Evolutionary conservation across 305 asterid species (phyloP), one percentile per base, ranked within the genome.

Genomic region (Rubia tinctorum): DNA sequence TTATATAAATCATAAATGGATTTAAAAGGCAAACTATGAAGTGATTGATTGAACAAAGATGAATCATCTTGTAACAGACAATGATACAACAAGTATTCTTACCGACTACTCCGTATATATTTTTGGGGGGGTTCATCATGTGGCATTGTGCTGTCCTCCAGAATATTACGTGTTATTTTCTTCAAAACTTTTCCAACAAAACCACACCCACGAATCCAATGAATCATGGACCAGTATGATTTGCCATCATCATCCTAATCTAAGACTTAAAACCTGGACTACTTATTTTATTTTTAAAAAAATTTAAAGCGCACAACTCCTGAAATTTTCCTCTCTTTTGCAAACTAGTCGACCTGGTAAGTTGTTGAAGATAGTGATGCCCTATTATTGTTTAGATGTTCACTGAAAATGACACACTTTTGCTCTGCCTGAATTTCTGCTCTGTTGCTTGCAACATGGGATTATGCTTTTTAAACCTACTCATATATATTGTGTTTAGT

Each of bases 161-260:
- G 53, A 47, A 47, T 47, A 47, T 47, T 47, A 47, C 53, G 13
- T 4, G 3, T 47, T 47, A 58, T 58, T 34, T 58, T 60, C 37
- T 60, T 12, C 66, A 6, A 10, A 20, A 60, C 66, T 60, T 60
- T 60, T 60, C 17, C 64, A 59, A 59, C 64, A 59, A 59, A 59
- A 59, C 64, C 30, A 59, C 64, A 59, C 39, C 66, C 66, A 69
- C 71, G 71, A 70, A 70, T 69, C 71, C 79, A 69, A 76, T 39
- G 75, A 9, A 18, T 25, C n/a, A 20, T 18, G 67, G 30, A 65
- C 30, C 44, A 30, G 6, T 63, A 61, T 53, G 59, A 53, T 17
- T 53, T 53, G 59, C 59, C 59, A 53, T 47, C 76, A 73, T 23
- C 25, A 47, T 58, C 58, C 8, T 61, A 74, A 53, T 20, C 49